Conservation (phyloP, 2,329 filamentous ascomycete species). For the Boeremia exigua region DNA sequence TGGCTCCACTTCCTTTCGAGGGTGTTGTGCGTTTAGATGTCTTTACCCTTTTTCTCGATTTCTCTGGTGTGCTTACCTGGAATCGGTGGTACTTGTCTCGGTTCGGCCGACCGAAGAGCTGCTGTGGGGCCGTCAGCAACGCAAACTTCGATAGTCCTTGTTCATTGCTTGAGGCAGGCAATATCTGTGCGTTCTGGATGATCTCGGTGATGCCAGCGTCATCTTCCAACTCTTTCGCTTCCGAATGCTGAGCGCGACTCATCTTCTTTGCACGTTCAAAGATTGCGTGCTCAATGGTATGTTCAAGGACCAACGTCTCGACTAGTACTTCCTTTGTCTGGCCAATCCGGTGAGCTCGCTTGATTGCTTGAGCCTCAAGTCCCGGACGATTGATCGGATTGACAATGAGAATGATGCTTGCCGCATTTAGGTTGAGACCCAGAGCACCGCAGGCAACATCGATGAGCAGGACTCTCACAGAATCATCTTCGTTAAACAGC, state of each 20-base stretch:
- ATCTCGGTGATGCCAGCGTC: conserved; percentile 65
- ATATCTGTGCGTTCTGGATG: conserved; percentile 61
- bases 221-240: conserved; percentile 64
- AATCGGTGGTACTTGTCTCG: conserved; percentile 40
- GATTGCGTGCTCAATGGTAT: conserved; percentile 86
- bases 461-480: conserved; percentile 83
- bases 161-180: conserved; percentile 50
- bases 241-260: conserved; percentile 65
- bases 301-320: conserved; percentile 81
- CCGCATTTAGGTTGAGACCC: conserved; percentile 82
- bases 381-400: conserved; percentile 85
- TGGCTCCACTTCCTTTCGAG: neutral
- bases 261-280: conserved; percentile 75
- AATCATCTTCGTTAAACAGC: conserved; percentile 73
- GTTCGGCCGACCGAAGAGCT: conserved; percentile 52
- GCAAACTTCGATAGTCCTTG: conserved; percentile 49
- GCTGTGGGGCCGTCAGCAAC: conserved; percentile 49
- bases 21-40: conserved; percentile 2
- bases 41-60: conserved; percentile 27
- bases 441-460: conserved; percentile 89
- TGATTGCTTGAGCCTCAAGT: conserved; percentile 89
- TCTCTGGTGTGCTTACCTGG: conserved; percentile 24
- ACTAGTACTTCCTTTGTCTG: conserved; percentile 80
- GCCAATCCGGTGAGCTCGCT: conserved; percentile 85
- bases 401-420: conserved; percentile 86